phyloP scores from a whole-genome alignment of 768 basidiomycete genomes.

The Amanita rubescens region DNA sequence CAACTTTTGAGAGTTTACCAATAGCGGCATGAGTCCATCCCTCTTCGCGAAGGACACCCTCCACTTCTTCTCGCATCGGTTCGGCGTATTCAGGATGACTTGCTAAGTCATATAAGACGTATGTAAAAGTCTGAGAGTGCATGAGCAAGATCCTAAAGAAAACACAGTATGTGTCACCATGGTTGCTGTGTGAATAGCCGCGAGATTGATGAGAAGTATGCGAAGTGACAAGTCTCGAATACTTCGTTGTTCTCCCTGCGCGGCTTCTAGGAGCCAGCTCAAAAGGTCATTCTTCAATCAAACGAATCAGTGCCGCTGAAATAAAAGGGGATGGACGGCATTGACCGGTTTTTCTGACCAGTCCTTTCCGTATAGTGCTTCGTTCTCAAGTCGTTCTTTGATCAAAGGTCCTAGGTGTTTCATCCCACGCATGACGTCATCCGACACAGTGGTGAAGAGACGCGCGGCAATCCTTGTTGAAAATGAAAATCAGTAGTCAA shows the following conservation, averaged over 20 bases:
- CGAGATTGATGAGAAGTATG: slow-evolving; percentile 34
- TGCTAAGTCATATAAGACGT: slow-evolving; percentile 30
- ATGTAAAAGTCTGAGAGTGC: slow-evolving; percentile 25
- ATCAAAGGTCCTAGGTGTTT: slow-evolving; percentile 22
- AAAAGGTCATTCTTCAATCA: slow-evolving; percentile 35
- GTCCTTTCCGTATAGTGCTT: slow-evolving; percentile 18
- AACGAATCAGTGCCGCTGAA: neutral
- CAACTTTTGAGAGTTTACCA: slow-evolving; percentile 33
- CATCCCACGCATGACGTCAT: slow-evolving; percentile 11
- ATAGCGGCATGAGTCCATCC: slow-evolving; percentile 30
- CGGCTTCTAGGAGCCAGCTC: slow-evolving; percentile 38
- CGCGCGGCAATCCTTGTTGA: slow-evolving; percentile 12
- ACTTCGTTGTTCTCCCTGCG: slow-evolving; percentile 21
- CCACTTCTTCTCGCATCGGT: slow-evolving; percentile 36
- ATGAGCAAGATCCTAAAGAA: neutral
- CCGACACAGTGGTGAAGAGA: slow-evolving; percentile 11
- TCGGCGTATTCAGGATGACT: slow-evolving; percentile 23
- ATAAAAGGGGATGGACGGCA: neutral
- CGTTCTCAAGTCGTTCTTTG: slow-evolving; percentile 18
- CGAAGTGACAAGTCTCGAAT: slow-evolving; percentile 23
- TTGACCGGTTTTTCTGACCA: slow-evolving; percentile 25
- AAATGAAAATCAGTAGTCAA: neutral
- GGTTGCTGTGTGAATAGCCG: slow-evolving; percentile 34
- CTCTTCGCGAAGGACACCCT: slow-evolving; percentile 20
- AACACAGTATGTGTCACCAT: slow-evolving; percentile 22